Evolutionary conservation across 441 rosid species (phyloP).

Genomic region (Adansonia grandidieri): DNA sequence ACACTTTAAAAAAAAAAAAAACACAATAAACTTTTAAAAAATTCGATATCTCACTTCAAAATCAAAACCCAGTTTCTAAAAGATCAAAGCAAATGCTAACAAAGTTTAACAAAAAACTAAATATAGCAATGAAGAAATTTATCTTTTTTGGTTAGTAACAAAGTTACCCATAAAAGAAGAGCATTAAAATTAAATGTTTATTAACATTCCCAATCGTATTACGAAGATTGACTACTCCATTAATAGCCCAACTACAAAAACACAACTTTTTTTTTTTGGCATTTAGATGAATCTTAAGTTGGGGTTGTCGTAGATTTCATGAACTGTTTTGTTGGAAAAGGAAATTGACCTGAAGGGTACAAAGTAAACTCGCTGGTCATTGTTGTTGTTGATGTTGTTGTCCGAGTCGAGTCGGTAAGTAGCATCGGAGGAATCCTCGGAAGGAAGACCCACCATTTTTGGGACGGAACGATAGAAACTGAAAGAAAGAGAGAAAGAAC

Average conservation of each 20-base stretch:
- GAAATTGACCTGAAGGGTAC: conserved; percentile 72
- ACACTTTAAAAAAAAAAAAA: neutral
- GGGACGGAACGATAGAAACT: neutral
- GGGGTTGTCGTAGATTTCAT: conserved; percentile 22
- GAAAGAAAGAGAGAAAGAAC: neutral
- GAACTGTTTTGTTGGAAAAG: conserved; percentile 24
- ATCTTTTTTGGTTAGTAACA: neutral
- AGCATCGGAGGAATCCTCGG: conserved; percentile 58
- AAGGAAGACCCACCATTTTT: conserved; percentile 33
- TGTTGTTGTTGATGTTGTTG: conserved; percentile 28
- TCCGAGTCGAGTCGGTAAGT: conserved; percentile 59
- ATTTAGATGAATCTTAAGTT: neutral
- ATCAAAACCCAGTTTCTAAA: neutral
- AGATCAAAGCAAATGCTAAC: neutral
- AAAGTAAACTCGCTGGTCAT: conserved; percentile 89
- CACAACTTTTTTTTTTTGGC: neutral
- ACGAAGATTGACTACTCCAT: neutral
- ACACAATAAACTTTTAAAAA: neutral
- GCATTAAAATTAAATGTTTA: neutral
- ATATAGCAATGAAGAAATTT: neutral
- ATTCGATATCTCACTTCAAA: neutral
- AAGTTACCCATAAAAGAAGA: neutral
- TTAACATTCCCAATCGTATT: conserved; percentile 8
- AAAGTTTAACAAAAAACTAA: neutral
- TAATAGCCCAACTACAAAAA: neutral